phyloP scores from a whole-genome alignment of 306 rosid species.

The Carpinus viminea region DNA sequence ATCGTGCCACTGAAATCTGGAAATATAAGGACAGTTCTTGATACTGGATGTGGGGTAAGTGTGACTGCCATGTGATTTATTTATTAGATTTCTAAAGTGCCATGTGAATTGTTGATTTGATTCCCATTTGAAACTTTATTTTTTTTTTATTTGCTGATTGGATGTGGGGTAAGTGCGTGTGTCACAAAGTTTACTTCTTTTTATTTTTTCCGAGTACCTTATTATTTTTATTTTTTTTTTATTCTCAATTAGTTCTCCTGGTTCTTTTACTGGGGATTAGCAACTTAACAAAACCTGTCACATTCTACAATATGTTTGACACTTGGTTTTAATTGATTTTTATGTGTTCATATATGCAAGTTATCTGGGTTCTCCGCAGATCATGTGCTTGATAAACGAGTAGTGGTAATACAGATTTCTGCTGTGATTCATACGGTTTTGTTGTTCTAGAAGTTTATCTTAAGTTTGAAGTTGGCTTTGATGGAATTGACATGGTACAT shows the following conservation, averaged over 20 bases:
- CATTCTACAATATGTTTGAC: background rate
- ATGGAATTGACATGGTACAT: background rate
- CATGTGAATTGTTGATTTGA: too few relatives aligned
- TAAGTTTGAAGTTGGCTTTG: background rate
- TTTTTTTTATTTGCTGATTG: background rate
- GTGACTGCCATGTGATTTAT: background rate
- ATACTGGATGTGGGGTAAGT: constrained; percentile 21
- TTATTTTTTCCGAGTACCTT: background rate
- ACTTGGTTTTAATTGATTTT: background rate
- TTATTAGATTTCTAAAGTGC: background rate
- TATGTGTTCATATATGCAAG: background rate
- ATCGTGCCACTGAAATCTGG: constrained; percentile 43
- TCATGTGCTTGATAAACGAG: background rate
- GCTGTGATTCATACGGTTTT: too few relatives aligned
- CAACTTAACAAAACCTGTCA: background rate
- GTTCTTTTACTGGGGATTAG: background rate
- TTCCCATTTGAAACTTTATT: background rate
- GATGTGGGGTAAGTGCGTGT: background rate
- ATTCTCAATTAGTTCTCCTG: background rate
- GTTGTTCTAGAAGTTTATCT: too few relatives aligned
- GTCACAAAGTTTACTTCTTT: background rate
- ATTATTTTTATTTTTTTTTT: background rate
- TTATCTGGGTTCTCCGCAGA: background rate
- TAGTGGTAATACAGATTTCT: too few relatives aligned
- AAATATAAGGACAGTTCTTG: constrained; percentile 45